phyloP scores from a whole-genome alignment of 306 rosid species.

The Quercus robur region DNA sequence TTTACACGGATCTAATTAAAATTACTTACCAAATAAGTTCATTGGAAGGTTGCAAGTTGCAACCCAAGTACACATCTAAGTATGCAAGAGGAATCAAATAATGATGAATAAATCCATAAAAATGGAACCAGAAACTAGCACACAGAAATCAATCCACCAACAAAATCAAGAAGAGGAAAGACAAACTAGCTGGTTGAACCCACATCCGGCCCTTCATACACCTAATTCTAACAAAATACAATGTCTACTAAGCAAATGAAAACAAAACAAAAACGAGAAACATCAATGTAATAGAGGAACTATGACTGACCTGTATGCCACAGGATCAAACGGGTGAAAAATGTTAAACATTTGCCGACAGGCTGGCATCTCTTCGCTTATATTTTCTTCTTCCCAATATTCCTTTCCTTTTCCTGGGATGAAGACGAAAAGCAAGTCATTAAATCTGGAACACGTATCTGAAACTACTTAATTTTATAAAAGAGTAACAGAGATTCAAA shows the following conservation, averaged over 20 bases:
- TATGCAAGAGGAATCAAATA: neutral
- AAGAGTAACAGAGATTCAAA: neutral
- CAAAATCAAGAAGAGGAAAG: neutral
- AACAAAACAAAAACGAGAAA: neutral
- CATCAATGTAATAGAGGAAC: conserved; percentile 8
- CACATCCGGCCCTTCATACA: neutral
- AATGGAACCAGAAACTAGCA: neutral
- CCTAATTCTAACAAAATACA: neutral
- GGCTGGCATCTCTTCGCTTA: conserved; percentile 90
- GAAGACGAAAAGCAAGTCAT: conserved; percentile 10
- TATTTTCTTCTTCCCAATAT: conserved; percentile 87
- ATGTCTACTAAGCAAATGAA: neutral
- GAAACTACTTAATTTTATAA: conserved; percentile 2
- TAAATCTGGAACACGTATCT: conserved; percentile 1
- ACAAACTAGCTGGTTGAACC: neutral
- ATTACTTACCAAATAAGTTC: neutral
- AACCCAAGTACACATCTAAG: neutral
- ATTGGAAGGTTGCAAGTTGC: neutral
- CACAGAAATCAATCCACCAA: neutral
- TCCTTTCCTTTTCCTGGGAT: conserved; percentile 78
- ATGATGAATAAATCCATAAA: neutral
- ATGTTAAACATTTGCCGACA: conserved; percentile 92
- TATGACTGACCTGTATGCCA: conserved; percentile 79
- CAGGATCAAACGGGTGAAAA: conserved; percentile 98
- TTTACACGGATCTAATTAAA: neutral